phyloP scores from a whole-genome alignment of 129 eudicot species.

The Dittrichia graveolens region DNA sequence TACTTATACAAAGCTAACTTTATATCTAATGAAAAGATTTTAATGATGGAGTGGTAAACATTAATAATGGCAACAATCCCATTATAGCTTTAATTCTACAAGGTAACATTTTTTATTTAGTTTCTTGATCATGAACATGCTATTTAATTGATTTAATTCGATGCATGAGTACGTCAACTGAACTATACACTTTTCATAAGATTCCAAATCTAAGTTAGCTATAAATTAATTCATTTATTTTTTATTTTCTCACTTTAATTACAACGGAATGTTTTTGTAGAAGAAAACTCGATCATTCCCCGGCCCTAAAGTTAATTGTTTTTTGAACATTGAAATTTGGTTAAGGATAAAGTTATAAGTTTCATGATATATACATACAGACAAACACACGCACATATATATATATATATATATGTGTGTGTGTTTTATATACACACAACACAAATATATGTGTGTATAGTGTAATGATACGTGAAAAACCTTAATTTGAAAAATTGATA shows the following conservation, averaged over 20 bases:
- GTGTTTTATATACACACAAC: too few relatives aligned
- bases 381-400: too few relatives aligned
- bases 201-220: constrained; percentile 1
- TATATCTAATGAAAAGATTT: constrained; percentile 6
- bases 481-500: too few relatives aligned
- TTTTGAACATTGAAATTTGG: constrained; percentile 11
- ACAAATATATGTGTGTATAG: too few relatives aligned
- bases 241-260: constrained; percentile 16
- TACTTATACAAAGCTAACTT: constrained; percentile 6
- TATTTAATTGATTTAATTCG: too few relatives aligned
- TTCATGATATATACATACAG: too few relatives aligned
- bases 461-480: too few relatives aligned
- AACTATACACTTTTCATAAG: constrained; percentile 5
- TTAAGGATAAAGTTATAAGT: too few relatives aligned
- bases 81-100: constrained; percentile 22
- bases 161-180: too few relatives aligned
- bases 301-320: neutral
- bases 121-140: too few relatives aligned
- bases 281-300: constrained; percentile 7
- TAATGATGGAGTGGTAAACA: constrained; percentile 29
- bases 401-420: too few relatives aligned
- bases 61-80: constrained; percentile 25
- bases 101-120: neutral
- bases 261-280: constrained; percentile 10
- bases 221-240: constrained; percentile 14